Evolutionary conservation across 495 filamentous ascomycete species (phyloP).

Genomic region (Elasticomyces elasticus): DNA sequence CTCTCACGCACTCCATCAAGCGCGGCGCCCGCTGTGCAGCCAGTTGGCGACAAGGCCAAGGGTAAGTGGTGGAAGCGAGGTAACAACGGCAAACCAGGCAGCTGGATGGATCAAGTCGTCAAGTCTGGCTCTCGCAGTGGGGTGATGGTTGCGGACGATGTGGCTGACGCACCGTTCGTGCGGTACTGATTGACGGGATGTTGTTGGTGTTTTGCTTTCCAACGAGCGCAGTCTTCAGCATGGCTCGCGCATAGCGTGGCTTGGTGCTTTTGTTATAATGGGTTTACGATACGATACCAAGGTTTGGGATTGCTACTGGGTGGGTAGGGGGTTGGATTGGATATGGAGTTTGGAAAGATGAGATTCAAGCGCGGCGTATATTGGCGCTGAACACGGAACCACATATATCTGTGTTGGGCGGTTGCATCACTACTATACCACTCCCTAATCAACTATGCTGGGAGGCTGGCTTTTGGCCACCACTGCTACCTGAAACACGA

Average conservation of each 20-base stretch:
- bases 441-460: too few species aligned
- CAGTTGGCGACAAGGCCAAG: conserved; percentile 18
- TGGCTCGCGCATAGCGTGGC: not conserved
- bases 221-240: not conserved
- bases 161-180: conserved; percentile 25
- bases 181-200: conserved; percentile 16
- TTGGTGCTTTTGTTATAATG: not conserved
- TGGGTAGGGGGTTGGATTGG: not conserved
- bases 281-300: not conserved
- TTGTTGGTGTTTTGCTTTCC: not conserved
- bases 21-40: not conserved
- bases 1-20: not conserved
- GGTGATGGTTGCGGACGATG: conserved; percentile 26
- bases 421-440: too few species aligned
- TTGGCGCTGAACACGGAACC: too few species aligned
- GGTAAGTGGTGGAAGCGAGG: conserved; percentile 26
- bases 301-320: not conserved
- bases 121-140: conserved; percentile 20
- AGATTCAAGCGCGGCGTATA: not conserved
- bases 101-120: conserved; percentile 26
- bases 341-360: not conserved
- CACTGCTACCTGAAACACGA: too few species aligned
- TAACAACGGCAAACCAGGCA: conserved; percentile 15
- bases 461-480: too few species aligned
- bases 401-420: too few species aligned